Conservation (phyloP, 2,329 filamentous ascomycete genomes). For the Colletotrichum noveboracense region DNA sequence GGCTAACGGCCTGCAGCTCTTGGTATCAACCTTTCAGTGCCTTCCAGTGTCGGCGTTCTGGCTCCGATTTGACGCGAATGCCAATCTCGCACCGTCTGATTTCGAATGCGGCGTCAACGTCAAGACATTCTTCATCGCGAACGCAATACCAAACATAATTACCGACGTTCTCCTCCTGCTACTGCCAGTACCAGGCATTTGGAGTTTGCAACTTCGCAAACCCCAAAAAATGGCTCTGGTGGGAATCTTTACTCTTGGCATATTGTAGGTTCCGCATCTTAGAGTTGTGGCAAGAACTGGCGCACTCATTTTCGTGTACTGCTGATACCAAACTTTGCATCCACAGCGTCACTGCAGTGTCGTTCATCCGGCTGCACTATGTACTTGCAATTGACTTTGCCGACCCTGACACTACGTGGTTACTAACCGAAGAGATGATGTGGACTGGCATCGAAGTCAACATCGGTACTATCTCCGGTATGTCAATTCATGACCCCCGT, state of each 20-base stretch:
- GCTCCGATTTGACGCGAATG: slow-evolving; percentile 20
- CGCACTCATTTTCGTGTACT: not conserved
- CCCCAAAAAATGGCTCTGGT: slow-evolving; percentile 28
- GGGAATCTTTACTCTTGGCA: slow-evolving; percentile 29
- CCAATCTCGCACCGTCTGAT: slow-evolving; percentile 12
- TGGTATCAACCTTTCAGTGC: slow-evolving; percentile 25
- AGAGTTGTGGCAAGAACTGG: not conserved
- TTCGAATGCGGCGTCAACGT: slow-evolving; percentile 23
- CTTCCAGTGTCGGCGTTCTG: slow-evolving; percentile 23
- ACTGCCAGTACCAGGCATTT: slow-evolving; percentile 32
- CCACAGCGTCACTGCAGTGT: slow-evolving; percentile 21
- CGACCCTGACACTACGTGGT: slow-evolving; percentile 29
- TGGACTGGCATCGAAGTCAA: not conserved
- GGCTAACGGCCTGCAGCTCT: slow-evolving; percentile 5
- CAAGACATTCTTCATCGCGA: slow-evolving; percentile 30
- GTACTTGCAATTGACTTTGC: slow-evolving; percentile 17
- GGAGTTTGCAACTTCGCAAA: slow-evolving; percentile 27
- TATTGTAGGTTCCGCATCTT: not conserved
- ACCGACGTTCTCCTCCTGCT: slow-evolving; percentile 31
- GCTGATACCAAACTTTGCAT: not conserved
- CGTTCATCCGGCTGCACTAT: slow-evolving; percentile 20
- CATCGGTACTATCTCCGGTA: not conserved
- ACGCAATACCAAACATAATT: slow-evolving; percentile 31
- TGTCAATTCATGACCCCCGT: not conserved
- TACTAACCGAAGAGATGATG: slow-evolving; percentile 10